Evolutionary conservation across 1,139 yeast species (phyloP), one percentile per base, ranked within the genome.

Genomic region (Lodderomyces pseudojiufengensis): DNA sequence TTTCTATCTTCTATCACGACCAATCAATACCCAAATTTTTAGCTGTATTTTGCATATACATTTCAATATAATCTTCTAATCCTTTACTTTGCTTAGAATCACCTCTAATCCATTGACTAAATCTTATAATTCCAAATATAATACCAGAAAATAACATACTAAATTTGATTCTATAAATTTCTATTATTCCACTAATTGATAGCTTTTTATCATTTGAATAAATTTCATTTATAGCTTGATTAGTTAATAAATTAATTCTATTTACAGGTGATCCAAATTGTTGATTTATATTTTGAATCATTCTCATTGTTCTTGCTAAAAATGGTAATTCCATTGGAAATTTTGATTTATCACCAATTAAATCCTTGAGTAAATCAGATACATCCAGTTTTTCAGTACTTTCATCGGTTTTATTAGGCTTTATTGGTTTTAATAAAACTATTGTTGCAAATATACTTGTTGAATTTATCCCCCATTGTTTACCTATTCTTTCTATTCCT

Each of bases 231-330:
- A 67, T 50, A 42, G 85, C 84, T 41, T 76, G 76, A 24, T 59
- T 54, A 1, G 86, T 84, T 42, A 84, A 63, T 30, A 80, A 52
- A 42, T 79, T 78, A 46, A 84, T 61, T 38, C 94, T 64, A 52
- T 84, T 84, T 12, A 83, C 83, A 0, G 92, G 92, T 14, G 86
- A 76, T 3, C 84, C 87, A 54, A 76, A 76, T 36, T 62, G 63
- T 45, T 76, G 77, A 52, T 84, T 84, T 47, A 81, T 58, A 26
- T 79, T 80, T 54, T 83, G 92, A 37, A 84, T 72, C 65, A 84
- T 82, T 40, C 90, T 63, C 82, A 81, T 80, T 9, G 86, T 71
- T 48, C 92, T 63, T 34, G 84, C 78, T 10, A 84, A 57, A 48
- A 84, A 82, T 23, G 81, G 65, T 35, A 84, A 56, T 38, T 78